phyloP scores from a whole-genome alignment of 768 basidiomycete species.

The Leccinum fibrillosum region DNA sequence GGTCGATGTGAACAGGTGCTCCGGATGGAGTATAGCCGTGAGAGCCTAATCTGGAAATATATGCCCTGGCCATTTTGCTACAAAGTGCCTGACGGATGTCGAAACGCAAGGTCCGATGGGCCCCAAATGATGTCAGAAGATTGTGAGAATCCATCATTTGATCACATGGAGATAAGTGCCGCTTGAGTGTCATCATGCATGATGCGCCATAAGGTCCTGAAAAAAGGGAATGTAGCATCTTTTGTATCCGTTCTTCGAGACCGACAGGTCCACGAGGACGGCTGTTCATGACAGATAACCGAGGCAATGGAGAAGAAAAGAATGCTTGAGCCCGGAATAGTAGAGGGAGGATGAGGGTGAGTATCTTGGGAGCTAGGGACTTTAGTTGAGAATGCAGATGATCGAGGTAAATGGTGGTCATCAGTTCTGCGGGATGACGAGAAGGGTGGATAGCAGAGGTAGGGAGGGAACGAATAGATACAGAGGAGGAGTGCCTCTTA shows the following conservation, averaged over 20 bases:
- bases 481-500: slow-evolving; percentile 59
- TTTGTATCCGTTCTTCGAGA: slow-evolving; percentile 55
- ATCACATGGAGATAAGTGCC: slow-evolving; percentile 45
- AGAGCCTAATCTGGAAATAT: slow-evolving; percentile 53
- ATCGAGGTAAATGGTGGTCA: slow-evolving; percentile 58
- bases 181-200: slow-evolving; percentile 62
- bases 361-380: slow-evolving; percentile 50
- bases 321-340: slow-evolving; percentile 71
- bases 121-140: slow-evolving; percentile 49
- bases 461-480: slow-evolving; percentile 47
- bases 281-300: slow-evolving; percentile 52
- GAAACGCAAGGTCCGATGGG: slow-evolving; percentile 58
- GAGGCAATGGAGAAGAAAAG: slow-evolving; percentile 64
- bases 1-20: slow-evolving; percentile 53
- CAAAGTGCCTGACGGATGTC: slow-evolving; percentile 61
- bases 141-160: slow-evolving; percentile 22
- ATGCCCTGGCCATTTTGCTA: slow-evolving; percentile 63
- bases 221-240: slow-evolving; percentile 54
- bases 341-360: slow-evolving; percentile 59
- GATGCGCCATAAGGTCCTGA: slow-evolving; percentile 62
- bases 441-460: slow-evolving; percentile 28
- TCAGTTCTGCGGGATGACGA: slow-evolving; percentile 61
- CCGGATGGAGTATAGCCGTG: slow-evolving; percentile 57
- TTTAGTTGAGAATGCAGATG: slow-evolving; percentile 63
- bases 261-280: slow-evolving; percentile 29